Conservation (phyloP, 2,329 filamentous ascomycete species). For the Acephala macrosclerotiorum region DNA sequence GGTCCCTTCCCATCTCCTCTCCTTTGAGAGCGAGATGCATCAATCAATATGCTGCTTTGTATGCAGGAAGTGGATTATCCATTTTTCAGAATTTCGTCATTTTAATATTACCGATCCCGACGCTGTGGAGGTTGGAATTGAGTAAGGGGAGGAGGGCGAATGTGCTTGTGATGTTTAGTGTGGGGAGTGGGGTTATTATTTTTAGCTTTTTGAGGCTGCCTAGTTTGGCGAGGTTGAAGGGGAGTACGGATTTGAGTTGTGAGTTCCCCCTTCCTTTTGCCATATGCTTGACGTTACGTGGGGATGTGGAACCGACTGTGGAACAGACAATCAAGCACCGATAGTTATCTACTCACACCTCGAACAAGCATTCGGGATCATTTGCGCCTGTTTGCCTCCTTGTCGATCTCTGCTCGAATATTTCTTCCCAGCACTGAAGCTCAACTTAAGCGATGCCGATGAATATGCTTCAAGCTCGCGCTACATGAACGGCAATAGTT, state of each 20-base stretch:
- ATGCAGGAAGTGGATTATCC: slow-evolving; percentile 71
- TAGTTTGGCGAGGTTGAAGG: slow-evolving; percentile 11
- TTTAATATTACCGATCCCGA: slow-evolving; percentile 69
- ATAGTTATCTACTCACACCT: slow-evolving; percentile 35
- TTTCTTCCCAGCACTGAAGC: slow-evolving; percentile 37
- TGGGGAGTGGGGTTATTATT: slow-evolving; percentile 25
- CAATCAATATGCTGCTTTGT: slow-evolving; percentile 69
- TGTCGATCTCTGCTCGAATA: slow-evolving; percentile 44
- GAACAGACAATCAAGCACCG: slow-evolving; percentile 30
- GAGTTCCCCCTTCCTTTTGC: not conserved
- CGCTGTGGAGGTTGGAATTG: slow-evolving; percentile 67
- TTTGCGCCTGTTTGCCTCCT: slow-evolving; percentile 50
- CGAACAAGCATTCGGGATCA: slow-evolving; percentile 50
- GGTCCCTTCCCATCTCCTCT: slow-evolving; percentile 18
- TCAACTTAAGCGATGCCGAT: not conserved
- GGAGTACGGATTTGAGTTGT: slow-evolving; percentile 22
- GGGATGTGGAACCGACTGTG: not conserved
- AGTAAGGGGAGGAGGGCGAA: slow-evolving; percentile 71
- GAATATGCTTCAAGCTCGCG: not conserved
- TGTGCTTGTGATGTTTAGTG: slow-evolving; percentile 65
- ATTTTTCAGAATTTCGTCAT: slow-evolving; percentile 73
- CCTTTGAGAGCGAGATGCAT: slow-evolving; percentile 53
- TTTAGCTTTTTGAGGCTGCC: slow-evolving; percentile 24
- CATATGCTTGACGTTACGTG: not conserved
- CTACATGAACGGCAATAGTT: not conserved